Evolutionary conservation across 306 rosid species (phyloP).

Genomic region (Lagenaria siceraria): DNA sequence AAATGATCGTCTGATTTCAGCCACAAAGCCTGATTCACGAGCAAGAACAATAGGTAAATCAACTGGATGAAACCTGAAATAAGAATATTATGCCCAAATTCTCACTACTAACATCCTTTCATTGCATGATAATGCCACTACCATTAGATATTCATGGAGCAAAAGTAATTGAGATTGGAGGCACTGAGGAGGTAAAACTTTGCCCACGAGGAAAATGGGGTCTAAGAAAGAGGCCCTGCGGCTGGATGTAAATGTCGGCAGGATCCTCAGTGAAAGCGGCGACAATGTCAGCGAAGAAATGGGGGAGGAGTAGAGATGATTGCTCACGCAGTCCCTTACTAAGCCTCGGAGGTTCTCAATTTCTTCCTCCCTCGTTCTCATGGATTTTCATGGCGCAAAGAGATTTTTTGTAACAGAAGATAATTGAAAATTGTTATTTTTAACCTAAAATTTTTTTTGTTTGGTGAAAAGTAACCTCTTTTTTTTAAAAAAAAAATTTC

Average conservation of each 20-base stretch:
- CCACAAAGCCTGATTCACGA: conserved; percentile 65
- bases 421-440: too few relatives aligned
- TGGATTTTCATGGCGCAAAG: background rate
- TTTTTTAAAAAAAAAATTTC: too few relatives aligned
- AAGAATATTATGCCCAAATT: background rate
- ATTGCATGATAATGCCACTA: background rate
- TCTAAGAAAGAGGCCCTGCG: conserved; percentile 89
- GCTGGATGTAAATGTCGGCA: conserved; percentile 90
- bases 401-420: background rate
- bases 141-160: too few relatives aligned
- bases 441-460: too few relatives aligned
- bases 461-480: too few relatives aligned
- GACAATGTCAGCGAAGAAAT: conserved; percentile 91
- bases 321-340: conserved; percentile 81
- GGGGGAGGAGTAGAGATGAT: conserved; percentile 85
- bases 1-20: conserved; percentile 75
- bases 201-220: conserved; percentile 94
- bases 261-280: conserved; percentile 83
- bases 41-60: conserved; percentile 12
- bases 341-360: conserved; percentile 89
- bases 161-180: too few relatives aligned
- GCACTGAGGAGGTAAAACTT: conserved; percentile 85
- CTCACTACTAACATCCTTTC: background rate
- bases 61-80: conserved; percentile 1
- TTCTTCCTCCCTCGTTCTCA: conserved; percentile 64